These are phyloP conservation scores for Trichophyton rubrum DNA, from an alignment of 2,329 filamentous ascomycete genomes.

Conservation along the genomic window DNA sequence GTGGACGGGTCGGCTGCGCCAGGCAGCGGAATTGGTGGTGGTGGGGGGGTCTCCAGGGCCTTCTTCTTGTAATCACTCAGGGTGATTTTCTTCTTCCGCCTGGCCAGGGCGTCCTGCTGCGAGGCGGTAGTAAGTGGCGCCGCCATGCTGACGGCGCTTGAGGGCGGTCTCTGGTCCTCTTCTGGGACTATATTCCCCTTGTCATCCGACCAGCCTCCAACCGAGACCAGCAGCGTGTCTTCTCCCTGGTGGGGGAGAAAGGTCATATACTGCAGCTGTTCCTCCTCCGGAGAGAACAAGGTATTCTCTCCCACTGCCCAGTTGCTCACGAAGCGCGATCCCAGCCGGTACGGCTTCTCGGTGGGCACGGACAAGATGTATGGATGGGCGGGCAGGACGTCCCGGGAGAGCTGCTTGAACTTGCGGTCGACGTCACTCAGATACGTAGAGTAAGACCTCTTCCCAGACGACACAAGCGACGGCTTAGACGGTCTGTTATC, in stretches of 20 bases:
- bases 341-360: conserved; percentile 34
- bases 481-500: conserved; percentile 8
- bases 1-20: background rate
- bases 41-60: conserved; percentile 23
- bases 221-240: conserved; percentile 39
- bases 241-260: conserved; percentile 47
- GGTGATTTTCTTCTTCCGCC: conserved; percentile 49
- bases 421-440: conserved; percentile 21
- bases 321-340: conserved; percentile 31
- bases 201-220: conserved; percentile 43
- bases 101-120: conserved; percentile 18
- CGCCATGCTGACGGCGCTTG: conserved; percentile 29
- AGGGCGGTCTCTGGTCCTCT: conserved; percentile 19
- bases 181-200: conserved; percentile 36
- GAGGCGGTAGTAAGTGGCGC: conserved; percentile 30
- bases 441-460: conserved; percentile 13
- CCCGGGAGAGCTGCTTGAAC: conserved; percentile 29
- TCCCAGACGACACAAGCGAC: conserved; percentile 7
- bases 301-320: conserved; percentile 39
- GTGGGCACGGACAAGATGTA: conserved; percentile 37
- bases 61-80: conserved; percentile 50
- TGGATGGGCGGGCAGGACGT: conserved; percentile 33
- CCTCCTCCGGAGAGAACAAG: conserved; percentile 44
- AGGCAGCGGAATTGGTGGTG: background rate
- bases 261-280: conserved; percentile 50